Base-by-base conservation (phyloP, 257 asterid genomes). In the Solanum pimpinellifolium region DNA sequence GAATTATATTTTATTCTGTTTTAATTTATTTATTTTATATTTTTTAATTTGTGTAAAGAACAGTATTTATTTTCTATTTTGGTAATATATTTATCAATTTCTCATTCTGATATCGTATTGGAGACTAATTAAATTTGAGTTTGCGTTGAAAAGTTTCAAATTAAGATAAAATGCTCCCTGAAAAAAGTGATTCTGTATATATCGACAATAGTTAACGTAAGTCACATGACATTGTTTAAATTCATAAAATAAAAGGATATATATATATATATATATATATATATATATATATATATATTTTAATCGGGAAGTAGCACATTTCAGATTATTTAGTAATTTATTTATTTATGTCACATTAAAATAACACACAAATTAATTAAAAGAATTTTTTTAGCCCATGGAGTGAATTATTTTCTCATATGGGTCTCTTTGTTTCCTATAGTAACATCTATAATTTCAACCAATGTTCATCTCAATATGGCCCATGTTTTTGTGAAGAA, bases 171-270 rank as follows among this genome's bases (percentile, higher is more conserved):
- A 2, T 0, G 0, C 7, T 47, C 0, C 7, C 20, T 47, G 7
- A 14, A 2, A 14, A 47, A 47, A 47, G 8, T 0, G 2, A 47
- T 4, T 14, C 0, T 2, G 1, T 47, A 47, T 14, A 47, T 14
- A 14, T 47, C 15, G 59, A 47, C 20, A 47, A 47, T 1, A 47
- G 7, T 49, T 49, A 15, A 49, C 2, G 4, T 2, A 42, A 9
- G 1, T 47, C 6, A 47, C 1, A 2, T 9, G 13, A 21, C 23
- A 59, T 59, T 59, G 27, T 21, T 21, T 59, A 59, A 59, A 21
- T 20, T 59, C n/a, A 20, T 13, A 47, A 47, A 13, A 47, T 18
- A 18, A 8, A 20, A 20, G 5, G 5, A 52, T 52, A 2, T 52
- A 11, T 46, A 46, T 39, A 39, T 37, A 4, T 1, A 3, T 35